Conservation (phyloP, 1,284 basidiomycete genomes). For the Ganoderma sinense region DNA sequence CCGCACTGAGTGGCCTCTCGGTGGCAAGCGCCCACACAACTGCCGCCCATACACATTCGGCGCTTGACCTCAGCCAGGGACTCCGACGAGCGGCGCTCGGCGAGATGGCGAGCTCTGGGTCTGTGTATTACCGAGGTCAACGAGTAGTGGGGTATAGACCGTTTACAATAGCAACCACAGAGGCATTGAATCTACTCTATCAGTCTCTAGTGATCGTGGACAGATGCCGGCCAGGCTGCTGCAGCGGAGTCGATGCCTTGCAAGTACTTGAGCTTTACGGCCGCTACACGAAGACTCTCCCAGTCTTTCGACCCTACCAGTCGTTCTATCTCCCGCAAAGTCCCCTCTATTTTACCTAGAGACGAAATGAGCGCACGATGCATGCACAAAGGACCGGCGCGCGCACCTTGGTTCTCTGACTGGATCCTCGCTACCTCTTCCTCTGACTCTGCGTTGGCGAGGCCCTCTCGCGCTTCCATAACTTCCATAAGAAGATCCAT, state of each 20-base stretch:
- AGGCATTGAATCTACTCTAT: not conserved
- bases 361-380: slow-evolving; percentile 6
- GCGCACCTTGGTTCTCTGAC: slow-evolving; percentile 69
- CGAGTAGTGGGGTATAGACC: not conserved
- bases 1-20: too few species aligned
- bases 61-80: slow-evolving; percentile 18
- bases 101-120: not conserved
- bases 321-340: slow-evolving; percentile 54
- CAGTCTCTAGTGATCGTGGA: slow-evolving; percentile 29
- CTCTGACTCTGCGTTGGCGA: slow-evolving; percentile 69
- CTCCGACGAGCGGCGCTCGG: too few species aligned
- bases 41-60: not conserved
- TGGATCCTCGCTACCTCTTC: slow-evolving; percentile 62
- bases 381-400: not conserved
- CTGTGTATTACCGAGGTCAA: not conserved
- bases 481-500: slow-evolving; percentile 78
- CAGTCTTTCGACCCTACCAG: slow-evolving; percentile 66
- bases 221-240: slow-evolving; percentile 48
- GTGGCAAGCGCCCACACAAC: slow-evolving; percentile 1
- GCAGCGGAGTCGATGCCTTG: slow-evolving; percentile 78
- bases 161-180: not conserved
- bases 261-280: slow-evolving; percentile 82
- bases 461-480: slow-evolving; percentile 82
- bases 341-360: slow-evolving; percentile 62
- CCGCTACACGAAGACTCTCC: slow-evolving; percentile 60